Conservation (phyloP, 352 stramenopile species). For the Elongisporangium undulatum region DNA sequence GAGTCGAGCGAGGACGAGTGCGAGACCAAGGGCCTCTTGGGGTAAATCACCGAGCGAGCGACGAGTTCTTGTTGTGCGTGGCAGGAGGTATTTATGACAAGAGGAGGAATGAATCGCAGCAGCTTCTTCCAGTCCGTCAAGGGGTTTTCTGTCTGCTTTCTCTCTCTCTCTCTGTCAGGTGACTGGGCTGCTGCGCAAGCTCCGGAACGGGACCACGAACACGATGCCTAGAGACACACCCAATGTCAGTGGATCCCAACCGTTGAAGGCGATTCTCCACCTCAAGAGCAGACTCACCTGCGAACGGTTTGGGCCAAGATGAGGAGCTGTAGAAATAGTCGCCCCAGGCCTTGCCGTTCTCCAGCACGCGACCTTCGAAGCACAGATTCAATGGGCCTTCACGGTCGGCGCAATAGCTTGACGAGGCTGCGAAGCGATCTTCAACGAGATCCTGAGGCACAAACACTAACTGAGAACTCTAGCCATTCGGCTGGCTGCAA, state of each 20-base stretch:
- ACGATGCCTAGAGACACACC: conserved; percentile 33
- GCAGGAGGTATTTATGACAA: conserved; percentile 9
- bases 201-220: conserved; percentile 53
- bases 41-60: conserved; percentile 13
- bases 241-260: neutral
- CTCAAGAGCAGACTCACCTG: conserved; percentile 13
- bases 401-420: conserved; percentile 23
- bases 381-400: conserved; percentile 43
- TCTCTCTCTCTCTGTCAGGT: conserved; percentile 9
- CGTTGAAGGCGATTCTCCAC: no score
- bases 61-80: conserved; percentile 10
- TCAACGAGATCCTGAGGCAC: conserved; percentile 28
- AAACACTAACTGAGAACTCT: neutral
- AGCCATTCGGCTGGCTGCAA: neutral
- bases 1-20: conserved; percentile 15
- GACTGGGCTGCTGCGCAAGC: conserved; percentile 15
- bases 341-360: conserved; percentile 31
- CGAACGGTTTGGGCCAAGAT: conserved; percentile 45
- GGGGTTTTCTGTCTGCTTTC: neutral
- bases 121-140: neutral
- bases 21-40: conserved; percentile 49
- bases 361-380: conserved; percentile 33
- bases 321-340: conserved; percentile 25
- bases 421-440: conserved; percentile 32
- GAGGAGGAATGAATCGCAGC: neutral